Evolutionary conservation across 169 alveolate species (phyloP), one percentile per base, ranked within the genome.

Genomic region (Ichthyophthirius multifiliis): DNA sequence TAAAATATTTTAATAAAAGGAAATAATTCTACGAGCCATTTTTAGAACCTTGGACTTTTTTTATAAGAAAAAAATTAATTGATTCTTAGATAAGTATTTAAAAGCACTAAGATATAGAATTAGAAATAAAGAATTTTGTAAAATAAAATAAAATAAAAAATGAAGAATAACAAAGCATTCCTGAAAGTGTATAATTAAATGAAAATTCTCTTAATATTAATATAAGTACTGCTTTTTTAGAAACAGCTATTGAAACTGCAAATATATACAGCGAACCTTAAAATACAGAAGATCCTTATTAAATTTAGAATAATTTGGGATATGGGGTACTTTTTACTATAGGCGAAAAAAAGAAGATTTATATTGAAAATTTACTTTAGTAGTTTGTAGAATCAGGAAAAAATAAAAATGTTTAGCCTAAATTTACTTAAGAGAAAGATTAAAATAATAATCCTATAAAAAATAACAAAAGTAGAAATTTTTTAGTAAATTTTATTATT

Each of bases 1-100:
- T 55, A 4, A 55, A 55, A 55, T 55, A 55, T n/a, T 55, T 27
- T 39, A 55, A 55, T 23, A 55, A 55, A 55, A 55, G 71, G n/a
- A n/a, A n/a, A n/a, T n/a, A n/a, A n/a, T 55, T 55, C 18, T 55
- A 55, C 31, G 71, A 55, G 39, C 71, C 71, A 27, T 55, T 55
- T 27, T 55, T 55, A 23, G 71, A 55, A 23, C 71, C 71, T 55
- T 55, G 71, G 71, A 55, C 18, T 23, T 55, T 55, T 39, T 16
- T 27, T 27, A 39, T 55, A 1, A 13, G n/a, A n/a, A n/a, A n/a
- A n/a, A n/a, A n/a, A n/a, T n/a, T n/a, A n/a, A n/a, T n/a, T n/a
- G n/a, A n/a, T n/a, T n/a, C n/a, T n/a, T n/a, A n/a, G n/a, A n/a
- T n/a, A n/a, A n/a, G n/a, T n/a, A n/a, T n/a, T n/a, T n/a, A n/a